Base-by-base conservation (phyloP, 495 filamentous ascomycete genomes). In the Penicillium lividum region DNA sequence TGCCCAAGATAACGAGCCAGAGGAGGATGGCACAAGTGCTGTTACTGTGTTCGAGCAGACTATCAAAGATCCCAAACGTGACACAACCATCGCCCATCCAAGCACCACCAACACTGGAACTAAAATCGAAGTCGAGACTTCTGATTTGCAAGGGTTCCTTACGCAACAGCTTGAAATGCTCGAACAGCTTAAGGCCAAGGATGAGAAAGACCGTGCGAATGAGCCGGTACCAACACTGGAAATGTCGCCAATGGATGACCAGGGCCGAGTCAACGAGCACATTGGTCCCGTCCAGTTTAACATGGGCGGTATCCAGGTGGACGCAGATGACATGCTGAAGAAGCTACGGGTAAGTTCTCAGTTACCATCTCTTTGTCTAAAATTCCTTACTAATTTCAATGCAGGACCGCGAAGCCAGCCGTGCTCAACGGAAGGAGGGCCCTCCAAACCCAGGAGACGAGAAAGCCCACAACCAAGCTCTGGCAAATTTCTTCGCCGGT, bases 221-320 rank as follows among this genome's bases (percentile, higher is more conserved):
- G 76, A 73, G 56, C 65, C 66, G 57, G 60, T 66, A 16, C 73
- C 68, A 22, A 74, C 74, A 74, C 69, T 77, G 51, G 76, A 78
- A 43, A 79, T 77, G 75, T 74, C 75, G 3, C 73, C 72, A 15
- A 62, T 77, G 57, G 79, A 74, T 58, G 68, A 81, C 44, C 71
- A 86, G 66, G 82, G 84, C 40, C 79, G 81, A 56, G 88, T 95
- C 47, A 88, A 86, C 64, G 91, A 96, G 67, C 91, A 97, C 61
- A 96, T 97, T 58, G 93, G 93, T 0, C 93, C 93, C 3, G 92
- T 97, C 57, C 92, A 97, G 64, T 96, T 97, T 73, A 98, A 98
- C 67, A 91, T 97, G 82, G 93, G 93, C 22, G 93, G 93, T 55
- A 97, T 98, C 54, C 93, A 97, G 67, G 91, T 97, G 8, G 92